Conservation (phyloP, 2,329 filamentous ascomycete species). For the Phaeoacremonium minimum region DNA sequence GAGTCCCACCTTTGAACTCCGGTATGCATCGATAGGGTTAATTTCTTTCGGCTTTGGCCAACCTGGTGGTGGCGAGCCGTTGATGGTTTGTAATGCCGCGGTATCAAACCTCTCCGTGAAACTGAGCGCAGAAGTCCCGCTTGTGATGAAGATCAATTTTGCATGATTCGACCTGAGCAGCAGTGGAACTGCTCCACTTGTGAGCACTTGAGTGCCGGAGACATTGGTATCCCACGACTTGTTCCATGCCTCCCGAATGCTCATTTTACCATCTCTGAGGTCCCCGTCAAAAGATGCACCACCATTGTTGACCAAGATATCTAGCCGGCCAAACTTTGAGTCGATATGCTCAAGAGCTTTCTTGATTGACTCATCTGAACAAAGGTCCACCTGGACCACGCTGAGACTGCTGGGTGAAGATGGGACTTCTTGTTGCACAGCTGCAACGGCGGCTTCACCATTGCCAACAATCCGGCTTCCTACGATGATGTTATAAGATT, state of each 20-base stretch:
- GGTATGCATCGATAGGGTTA: slow-evolving; percentile 23
- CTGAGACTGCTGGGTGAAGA: slow-evolving; percentile 34
- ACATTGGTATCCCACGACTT: slow-evolving; percentile 46
- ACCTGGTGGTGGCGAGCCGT: slow-evolving; percentile 17
- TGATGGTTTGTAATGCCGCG: slow-evolving; percentile 17
- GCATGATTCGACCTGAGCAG: slow-evolving; percentile 38
- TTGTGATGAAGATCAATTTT: slow-evolving; percentile 44
- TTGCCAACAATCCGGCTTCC: slow-evolving; percentile 48
- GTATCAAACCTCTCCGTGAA: slow-evolving; percentile 21
- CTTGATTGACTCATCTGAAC: slow-evolving; percentile 46
- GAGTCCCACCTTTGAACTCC: slow-evolving; percentile 36
- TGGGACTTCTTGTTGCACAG: slow-evolving; percentile 33
- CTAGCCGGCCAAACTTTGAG: slow-evolving; percentile 38
- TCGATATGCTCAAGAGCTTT: slow-evolving; percentile 37
- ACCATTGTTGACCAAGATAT: slow-evolving; percentile 53
- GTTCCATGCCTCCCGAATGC: slow-evolving; percentile 38
- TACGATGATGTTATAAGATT: slow-evolving; percentile 49
- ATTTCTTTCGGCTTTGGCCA: slow-evolving; percentile 37
- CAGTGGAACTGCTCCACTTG: slow-evolving; percentile 33
- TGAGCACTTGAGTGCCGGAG: slow-evolving; percentile 38
- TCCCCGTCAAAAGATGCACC: slow-evolving; percentile 37
- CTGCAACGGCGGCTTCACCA: slow-evolving; percentile 38
- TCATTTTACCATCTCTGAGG: slow-evolving; percentile 16
- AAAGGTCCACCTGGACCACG: slow-evolving; percentile 47
- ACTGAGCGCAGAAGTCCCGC: slow-evolving; percentile 32